Base-by-base conservation (phyloP, 805 yeast species). In the Candida oleophila region DNA sequence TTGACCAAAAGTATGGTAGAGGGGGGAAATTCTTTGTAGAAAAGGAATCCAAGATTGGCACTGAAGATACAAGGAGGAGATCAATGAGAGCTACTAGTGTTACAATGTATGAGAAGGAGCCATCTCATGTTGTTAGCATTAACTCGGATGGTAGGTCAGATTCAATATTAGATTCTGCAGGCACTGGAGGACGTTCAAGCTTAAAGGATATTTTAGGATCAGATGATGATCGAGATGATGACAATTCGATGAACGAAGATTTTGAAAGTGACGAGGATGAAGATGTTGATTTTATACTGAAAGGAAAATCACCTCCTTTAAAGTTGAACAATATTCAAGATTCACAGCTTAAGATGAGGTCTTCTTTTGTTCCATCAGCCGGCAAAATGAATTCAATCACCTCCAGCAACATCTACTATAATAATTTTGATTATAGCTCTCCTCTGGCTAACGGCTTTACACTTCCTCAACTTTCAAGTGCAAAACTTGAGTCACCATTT, bases 11-110 rank as follows among this genome's bases (percentile, higher is more conserved):
- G 58, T 92, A 92, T 57, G 84, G 85, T 11, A 77, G 77, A 52
- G 99, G 99, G 4, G 99, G 99, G 1, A 87, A 91, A 58, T 92
- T 87, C 60, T 90, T 83, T 59, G 88, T 87, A 14, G 68, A 65
- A 3, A 61, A 65, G 41, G 76, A 71, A 15, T 33, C 52, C 14
- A 44, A 60, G 8, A 46, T 42, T 14, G 67, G 55, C 19, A 43
- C 50, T 3, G 67, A 63, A 16, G 56, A 54, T 22, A 44, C 55
- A 38, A 57, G 55, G 38, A 50, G 51, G 34, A 55, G 55, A 15
- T 51, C 51, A 20, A 40, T 65, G 3, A 48, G 73, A 46, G 73
- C 72, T 2, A 67, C 73, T 1, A 68, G 72, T 53, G 71, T 67
- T 1, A 49, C 48, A 37, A 37, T 14, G 25, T 16, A 37, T 19